phyloP scores from a whole-genome alignment of 805 yeast species.

The Lipomyces oligophaga region DNA sequence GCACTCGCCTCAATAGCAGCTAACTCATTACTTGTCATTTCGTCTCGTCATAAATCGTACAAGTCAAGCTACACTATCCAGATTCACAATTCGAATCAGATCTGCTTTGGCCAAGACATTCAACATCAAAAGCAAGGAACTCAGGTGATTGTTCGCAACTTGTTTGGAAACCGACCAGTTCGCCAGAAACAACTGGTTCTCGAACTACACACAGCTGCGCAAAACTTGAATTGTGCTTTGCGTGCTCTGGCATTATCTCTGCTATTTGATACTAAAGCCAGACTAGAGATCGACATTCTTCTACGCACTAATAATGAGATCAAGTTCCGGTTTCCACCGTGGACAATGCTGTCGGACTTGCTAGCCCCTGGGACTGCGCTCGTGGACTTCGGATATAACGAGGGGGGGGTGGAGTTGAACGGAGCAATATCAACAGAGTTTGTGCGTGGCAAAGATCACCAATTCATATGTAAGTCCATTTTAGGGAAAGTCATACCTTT shows the following conservation, averaged over 20 bases:
- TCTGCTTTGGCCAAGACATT: constrained; percentile 7
- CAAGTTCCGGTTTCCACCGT: too few species aligned
- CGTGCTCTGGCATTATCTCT: too few species aligned
- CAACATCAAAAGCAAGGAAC: constrained; percentile 25
- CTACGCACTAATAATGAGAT: too few species aligned
- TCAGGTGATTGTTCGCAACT: constrained; percentile 23
- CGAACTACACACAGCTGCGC: too few species aligned
- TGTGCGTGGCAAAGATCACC: constrained; percentile 4
- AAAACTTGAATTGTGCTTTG: too few species aligned
- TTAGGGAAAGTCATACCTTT: neutral
- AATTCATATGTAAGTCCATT: constrained; percentile 18
- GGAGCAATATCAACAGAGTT: constrained; percentile 5
- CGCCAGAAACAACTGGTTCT: constrained; percentile 21
- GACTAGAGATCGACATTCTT: too few species aligned
- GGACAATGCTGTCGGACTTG: too few species aligned
- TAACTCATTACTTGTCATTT: constrained; percentile 41
- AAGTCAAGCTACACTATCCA: constrained; percentile 15
- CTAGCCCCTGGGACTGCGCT: too few species aligned
- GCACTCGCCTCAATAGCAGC: constrained; percentile 48
- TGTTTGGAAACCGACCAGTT: constrained; percentile 33
- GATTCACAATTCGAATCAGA: constrained; percentile 12
- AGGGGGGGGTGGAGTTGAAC: neutral
- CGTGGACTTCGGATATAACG: neutral
- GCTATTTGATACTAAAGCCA: too few species aligned
- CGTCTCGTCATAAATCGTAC: constrained; percentile 40